A percentile compares a stretch with the other conserved stretches of the same genome.
These are phyloP conservation scores for Boletus sp. DNA, from an alignment of 768 basidiomycete species.

Conservation along the genomic window DNA sequence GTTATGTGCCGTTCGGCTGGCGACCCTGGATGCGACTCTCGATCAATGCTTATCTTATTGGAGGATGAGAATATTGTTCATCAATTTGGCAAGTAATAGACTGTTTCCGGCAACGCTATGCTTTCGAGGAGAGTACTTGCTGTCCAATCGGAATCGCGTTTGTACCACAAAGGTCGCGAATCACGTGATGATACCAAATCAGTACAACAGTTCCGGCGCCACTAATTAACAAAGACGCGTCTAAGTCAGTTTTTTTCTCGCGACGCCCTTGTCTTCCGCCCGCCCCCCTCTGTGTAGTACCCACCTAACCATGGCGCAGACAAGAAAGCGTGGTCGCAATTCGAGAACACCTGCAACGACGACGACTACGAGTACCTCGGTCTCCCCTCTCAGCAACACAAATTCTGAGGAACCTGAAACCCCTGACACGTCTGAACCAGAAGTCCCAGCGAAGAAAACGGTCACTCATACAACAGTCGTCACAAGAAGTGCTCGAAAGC, in stretches of 20 bases:
- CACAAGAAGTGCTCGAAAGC: conserved; percentile 26
- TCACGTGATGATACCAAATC: conserved; percentile 23
- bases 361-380: conserved; percentile 38
- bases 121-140: too few species aligned
- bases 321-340: conserved; percentile 17
- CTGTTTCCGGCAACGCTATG: background rate
- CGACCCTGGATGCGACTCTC: background rate
- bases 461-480: background rate
- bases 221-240: conserved; percentile 22
- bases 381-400: conserved; percentile 50
- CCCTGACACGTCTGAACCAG: conserved; percentile 50
- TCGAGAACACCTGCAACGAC: conserved; percentile 25
- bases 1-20: background rate
- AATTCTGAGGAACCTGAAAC: conserved; percentile 48
- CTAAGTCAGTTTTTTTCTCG: conserved; percentile 14
- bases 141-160: conserved; percentile 20
- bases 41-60: background rate
- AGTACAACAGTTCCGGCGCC: conserved; percentile 16
- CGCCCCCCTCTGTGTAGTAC: background rate
- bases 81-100: background rate
- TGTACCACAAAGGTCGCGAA: conserved; percentile 21
- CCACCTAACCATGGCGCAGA: conserved; percentile 19
- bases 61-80: background rate
- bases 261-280: conserved; percentile 13
- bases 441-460: conserved; percentile 7